Evolutionary conservation across 2,329 filamentous ascomycete genomes (phyloP).

Genomic region (Pseudocercospora fijiensis): DNA sequence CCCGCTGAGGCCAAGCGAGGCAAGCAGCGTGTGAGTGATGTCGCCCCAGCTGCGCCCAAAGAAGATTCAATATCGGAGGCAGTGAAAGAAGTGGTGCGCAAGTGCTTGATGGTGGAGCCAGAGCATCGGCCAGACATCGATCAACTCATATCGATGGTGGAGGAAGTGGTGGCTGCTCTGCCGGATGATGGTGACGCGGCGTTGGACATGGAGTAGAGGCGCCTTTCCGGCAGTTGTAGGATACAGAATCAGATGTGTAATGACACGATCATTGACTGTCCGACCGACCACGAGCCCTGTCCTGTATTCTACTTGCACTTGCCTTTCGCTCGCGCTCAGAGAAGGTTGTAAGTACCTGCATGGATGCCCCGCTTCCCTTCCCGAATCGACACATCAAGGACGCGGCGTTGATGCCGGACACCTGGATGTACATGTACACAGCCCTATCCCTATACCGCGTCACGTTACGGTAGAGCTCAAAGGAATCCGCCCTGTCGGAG

Average conservation of each 20-base stretch:
- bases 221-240: constrained; percentile 8
- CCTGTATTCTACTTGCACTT: neutral
- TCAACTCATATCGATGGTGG: constrained; percentile 76
- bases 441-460: neutral
- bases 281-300: too few species aligned
- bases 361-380: neutral
- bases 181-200: constrained; percentile 57
- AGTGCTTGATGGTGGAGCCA: constrained; percentile 83
- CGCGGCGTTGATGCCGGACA: neutral
- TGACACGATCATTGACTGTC: neutral
- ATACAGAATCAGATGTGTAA: neutral
- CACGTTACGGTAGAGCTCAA: neutral
- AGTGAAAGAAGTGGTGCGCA: constrained; percentile 83
- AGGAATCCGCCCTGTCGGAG: neutral
- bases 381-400: neutral
- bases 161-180: constrained; percentile 62
- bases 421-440: neutral
- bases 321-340: neutral
- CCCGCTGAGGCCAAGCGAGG: constrained; percentile 56
- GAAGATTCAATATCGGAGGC: constrained; percentile 69
- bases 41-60: constrained; percentile 36
- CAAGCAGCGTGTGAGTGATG: constrained; percentile 51
- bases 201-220: constrained; percentile 31
- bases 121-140: constrained; percentile 83
- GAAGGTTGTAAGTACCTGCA: neutral